Base-by-base conservation (phyloP, 257 asterid species). In the Jaltomata sinuosa region DNA sequence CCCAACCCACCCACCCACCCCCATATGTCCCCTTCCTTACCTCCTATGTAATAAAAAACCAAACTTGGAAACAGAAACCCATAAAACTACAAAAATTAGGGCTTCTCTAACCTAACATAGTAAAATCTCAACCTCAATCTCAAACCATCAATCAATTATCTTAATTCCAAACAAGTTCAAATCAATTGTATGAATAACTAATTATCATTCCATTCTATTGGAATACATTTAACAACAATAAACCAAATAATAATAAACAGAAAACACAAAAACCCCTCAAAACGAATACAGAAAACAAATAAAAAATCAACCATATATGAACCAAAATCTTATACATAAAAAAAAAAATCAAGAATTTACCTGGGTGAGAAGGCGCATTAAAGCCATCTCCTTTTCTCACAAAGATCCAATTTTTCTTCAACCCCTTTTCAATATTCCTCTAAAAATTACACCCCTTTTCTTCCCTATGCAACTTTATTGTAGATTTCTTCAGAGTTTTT, bases 341-440 rank as follows among this genome's bases (percentile, higher is more conserved):
- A 64, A 19, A 3, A 3, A n/a, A 31, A 45, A 0, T 50, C 38
- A 50, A 77, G 45, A 81, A 87, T 77, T 83, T 27, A 93, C 98
- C 97, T 91, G 93, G 50, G 72, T 85, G 77, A 92, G 89, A 78
- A 93, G 94, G 84, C 91, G 94, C 89, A 90, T 87, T 80, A 93
- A 62, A 84, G 92, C 91, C 98, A 93, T 93, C 76, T 84, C 59
- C 84, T 80, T 80, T 47, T 50, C 6, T 8, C 42, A 68, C 65
- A 80, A 79, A 86, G 84, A 83, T 25, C 2, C 18, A 27, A 0
- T 49, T 9, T 4, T 27, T 76, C 38, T 72, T 76, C 25, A 76
- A 22, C 16, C 34, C 34, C 16, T 59, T 59, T 59, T n/a, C n/a
- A n/a, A n/a, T n/a, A n/a, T n/a, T n/a, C n/a, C n/a, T n/a, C n/a